Conservation (phyloP, 768 basidiomycete species). For the Serendipita sp. region DNA sequence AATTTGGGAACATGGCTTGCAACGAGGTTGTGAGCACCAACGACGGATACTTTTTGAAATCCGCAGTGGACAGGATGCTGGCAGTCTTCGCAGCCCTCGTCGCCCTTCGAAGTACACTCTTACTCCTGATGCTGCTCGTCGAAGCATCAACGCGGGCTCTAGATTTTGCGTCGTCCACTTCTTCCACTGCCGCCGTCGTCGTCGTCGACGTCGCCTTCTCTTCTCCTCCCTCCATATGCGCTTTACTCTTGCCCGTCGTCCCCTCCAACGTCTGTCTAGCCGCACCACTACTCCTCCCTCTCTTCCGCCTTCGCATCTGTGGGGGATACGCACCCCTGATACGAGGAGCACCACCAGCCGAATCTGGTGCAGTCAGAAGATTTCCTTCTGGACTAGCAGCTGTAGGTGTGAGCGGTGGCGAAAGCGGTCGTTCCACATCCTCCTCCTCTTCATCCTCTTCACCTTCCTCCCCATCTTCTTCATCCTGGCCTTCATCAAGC, state of each 20-base stretch:
- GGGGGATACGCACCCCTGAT: neutral
- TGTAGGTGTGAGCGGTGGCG: neutral
- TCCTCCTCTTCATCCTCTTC: neutral
- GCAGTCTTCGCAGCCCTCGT: neutral
- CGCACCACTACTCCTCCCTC: neutral
- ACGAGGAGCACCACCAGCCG: neutral
- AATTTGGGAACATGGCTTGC: conserved; percentile 2
- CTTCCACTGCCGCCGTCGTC: no score
- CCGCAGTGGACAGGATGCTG: neutral
- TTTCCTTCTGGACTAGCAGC: neutral
- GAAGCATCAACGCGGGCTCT: no score
- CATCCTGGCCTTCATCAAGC: neutral
- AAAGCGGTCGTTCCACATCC: neutral
- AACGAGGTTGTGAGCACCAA: neutral
- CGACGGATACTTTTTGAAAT: neutral
- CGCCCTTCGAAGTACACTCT: neutral
- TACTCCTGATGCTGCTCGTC: no score
- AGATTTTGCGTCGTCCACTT: no score
- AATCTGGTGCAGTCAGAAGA: no score
- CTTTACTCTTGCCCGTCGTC: neutral
- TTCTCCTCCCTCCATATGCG: no score
- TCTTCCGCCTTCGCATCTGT: neutral
- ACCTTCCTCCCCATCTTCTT: neutral
- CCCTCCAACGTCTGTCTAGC: neutral
- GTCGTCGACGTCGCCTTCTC: no score